Evolutionary conservation across 371 early-diverging fungal genomes (phyloP), one percentile per base, ranked within the genome.

Genomic region (Mucor piriformis): DNA sequence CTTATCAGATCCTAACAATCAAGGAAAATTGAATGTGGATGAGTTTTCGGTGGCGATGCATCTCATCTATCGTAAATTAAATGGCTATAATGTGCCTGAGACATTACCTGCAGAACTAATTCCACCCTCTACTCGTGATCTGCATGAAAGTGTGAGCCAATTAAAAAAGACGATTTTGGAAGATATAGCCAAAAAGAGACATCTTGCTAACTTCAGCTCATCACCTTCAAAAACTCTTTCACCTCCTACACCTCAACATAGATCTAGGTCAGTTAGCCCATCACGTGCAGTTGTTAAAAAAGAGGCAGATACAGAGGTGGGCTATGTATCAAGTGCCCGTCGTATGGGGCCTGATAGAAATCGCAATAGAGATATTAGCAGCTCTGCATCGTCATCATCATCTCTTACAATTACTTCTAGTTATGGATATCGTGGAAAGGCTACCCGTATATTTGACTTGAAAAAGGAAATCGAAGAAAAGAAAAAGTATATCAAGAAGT

Each of bases 41-140:
- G 96, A 95, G 72, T 97, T 96, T 65, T 87, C 93, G 8, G 95
- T 95, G 1, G 96, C 96, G 21, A 95, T 97, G 95, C 92, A 96
- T 69, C 73, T 97, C 23, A 88, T 96, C 40, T 89, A 92, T 66
- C 76, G 88, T 13, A 92, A 92, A 50, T 66, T 93, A 13, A 87
- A 84, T 42, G 95, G 95, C 2, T 79, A 83, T 24, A 89, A 86
- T 49, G 76, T 97, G 10, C 97, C 97, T 10, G 73, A 77, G 11
- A 72, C 68, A 6, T 65, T 97, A 35, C 97, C 97, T 2, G 77
- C 82, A 3, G 92, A 92, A 33, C 79, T 97, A 32, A 77, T 92
- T 5, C 94, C 94, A 6, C 92, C 92, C 10, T 86, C 89, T n/a
- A 79, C 84, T 24, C 82, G 88, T 7, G 85, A 86, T 50, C 68